phyloP scores from a whole-genome alignment of 75 land plant genomes.

The Cunninghamia lanceolata region DNA sequence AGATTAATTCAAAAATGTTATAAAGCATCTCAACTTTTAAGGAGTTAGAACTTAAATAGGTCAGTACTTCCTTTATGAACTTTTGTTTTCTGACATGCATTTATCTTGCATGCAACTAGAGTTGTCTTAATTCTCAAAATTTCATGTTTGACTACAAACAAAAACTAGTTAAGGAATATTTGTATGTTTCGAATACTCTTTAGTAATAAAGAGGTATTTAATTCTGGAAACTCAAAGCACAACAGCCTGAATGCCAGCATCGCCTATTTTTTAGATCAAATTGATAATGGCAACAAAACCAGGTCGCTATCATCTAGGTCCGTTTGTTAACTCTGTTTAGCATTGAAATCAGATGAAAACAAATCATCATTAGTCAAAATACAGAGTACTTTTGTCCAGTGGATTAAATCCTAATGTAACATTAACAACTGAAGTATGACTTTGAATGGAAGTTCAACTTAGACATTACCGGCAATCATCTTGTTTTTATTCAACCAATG shows the following conservation, averaged over 20 bases:
- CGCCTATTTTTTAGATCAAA: not conserved
- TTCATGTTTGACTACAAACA: not conserved
- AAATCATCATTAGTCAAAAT: not conserved
- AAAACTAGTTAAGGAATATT: not conserved
- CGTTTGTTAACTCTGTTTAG: not conserved
- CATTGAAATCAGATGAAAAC: not conserved
- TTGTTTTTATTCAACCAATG: not conserved
- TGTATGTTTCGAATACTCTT: not conserved
- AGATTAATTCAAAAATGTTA: not conserved
- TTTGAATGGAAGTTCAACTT: not conserved
- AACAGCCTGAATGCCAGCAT: not conserved
- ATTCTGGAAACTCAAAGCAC: not conserved
- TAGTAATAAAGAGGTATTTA: not conserved
- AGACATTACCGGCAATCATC: not conserved
- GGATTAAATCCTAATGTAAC: not conserved
- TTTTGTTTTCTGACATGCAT: not conserved
- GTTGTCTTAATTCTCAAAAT: not conserved
- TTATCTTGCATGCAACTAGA: not conserved
- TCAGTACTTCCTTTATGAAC: not conserved
- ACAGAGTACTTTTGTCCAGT: not conserved
- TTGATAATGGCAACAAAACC: not conserved
- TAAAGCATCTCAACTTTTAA: not conserved
- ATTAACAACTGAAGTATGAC: not conserved
- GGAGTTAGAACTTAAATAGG: not conserved
- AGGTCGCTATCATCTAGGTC: not conserved